Conservation (phyloP, 2,329 filamentous ascomycete genomes). For the Stagonosporopsis vannaccii region DNA sequence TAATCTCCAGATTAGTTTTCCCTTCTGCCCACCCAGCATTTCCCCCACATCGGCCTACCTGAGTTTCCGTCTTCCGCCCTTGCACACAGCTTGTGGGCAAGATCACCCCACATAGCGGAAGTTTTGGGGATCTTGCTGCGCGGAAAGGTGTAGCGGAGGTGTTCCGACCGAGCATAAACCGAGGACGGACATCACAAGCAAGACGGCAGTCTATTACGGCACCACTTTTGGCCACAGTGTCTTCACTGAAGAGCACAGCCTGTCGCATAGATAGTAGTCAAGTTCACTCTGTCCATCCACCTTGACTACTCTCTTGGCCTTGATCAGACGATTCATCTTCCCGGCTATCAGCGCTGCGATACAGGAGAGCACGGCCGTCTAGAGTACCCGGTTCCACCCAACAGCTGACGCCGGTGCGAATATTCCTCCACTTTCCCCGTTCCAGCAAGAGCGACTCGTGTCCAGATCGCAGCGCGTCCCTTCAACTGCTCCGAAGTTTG, state of each 20-base stretch:
- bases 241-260: background rate
- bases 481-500: conserved; percentile 16
- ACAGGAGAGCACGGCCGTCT: conserved; percentile 23
- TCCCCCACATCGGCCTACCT: background rate
- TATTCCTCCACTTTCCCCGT: conserved; percentile 39
- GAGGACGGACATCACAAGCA: conserved; percentile 5
- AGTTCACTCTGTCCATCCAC: conserved; percentile 5
- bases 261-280: conserved; percentile 4
- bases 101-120: conserved; percentile 9
- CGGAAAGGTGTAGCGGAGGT: conserved; percentile 18
- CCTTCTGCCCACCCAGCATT: no score
- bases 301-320: conserved; percentile 5
- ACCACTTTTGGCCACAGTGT: conserved; percentile 30
- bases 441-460: conserved; percentile 32
- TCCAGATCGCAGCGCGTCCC: conserved; percentile 27
- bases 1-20: no score
- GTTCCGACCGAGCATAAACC: conserved; percentile 12
- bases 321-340: conserved; percentile 11
- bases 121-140: conserved; percentile 1
- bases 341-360: conserved; percentile 16
- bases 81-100: background rate
- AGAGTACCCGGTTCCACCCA: conserved; percentile 23
- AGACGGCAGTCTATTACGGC: conserved; percentile 32
- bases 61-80: background rate
- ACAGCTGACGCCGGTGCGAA: conserved; percentile 32